Evolutionary conservation across 768 basidiomycete species (phyloP).

Genomic region (Gloeopeniophorella convolvens): DNA sequence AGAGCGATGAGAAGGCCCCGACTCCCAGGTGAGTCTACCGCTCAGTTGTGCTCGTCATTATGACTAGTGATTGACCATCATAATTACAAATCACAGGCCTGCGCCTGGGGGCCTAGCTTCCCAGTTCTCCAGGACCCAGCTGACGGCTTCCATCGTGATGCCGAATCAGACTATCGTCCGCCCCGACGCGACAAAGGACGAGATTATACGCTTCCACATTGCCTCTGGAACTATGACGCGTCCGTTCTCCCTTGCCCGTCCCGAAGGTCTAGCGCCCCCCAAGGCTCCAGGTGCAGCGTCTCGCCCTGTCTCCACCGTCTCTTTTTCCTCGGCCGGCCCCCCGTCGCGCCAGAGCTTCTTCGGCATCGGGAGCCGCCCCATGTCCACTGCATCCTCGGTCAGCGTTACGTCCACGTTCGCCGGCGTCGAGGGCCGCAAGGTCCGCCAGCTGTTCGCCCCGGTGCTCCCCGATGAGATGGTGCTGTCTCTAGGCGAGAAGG

Average conservation of each 20-base stretch:
- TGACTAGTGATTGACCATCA: neutral
- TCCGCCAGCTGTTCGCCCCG: slow-evolving; percentile 60
- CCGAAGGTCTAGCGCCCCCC: slow-evolving; percentile 21
- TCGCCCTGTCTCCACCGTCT: slow-evolving; percentile 14
- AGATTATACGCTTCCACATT: slow-evolving; percentile 39
- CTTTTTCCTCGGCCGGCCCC: neutral
- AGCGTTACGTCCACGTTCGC: slow-evolving; percentile 8
- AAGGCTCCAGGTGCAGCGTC: neutral
- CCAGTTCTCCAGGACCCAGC: slow-evolving; percentile 37
- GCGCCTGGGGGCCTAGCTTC: slow-evolving; percentile 2
- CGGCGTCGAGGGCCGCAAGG: slow-evolving; percentile 36
- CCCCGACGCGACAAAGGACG: slow-evolving; percentile 33
- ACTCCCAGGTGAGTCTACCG: neutral
- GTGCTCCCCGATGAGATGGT: slow-evolving; percentile 71
- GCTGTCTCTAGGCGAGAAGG: slow-evolving; percentile 48
- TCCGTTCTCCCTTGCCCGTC: slow-evolving; percentile 37
- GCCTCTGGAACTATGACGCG: slow-evolving; percentile 37
- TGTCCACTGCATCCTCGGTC: slow-evolving; percentile 12
- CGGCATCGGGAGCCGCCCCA: slow-evolving; percentile 17
- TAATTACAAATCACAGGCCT: no score
- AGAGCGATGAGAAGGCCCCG: slow-evolving; percentile 21
- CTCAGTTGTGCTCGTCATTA: no score
- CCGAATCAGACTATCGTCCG: slow-evolving; percentile 44
- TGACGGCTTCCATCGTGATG: slow-evolving; percentile 43
- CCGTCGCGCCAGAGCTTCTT: slow-evolving; percentile 7